Evolutionary conservation across 495 filamentous ascomycete genomes (phyloP).

Genomic region (Xylaria acuta): DNA sequence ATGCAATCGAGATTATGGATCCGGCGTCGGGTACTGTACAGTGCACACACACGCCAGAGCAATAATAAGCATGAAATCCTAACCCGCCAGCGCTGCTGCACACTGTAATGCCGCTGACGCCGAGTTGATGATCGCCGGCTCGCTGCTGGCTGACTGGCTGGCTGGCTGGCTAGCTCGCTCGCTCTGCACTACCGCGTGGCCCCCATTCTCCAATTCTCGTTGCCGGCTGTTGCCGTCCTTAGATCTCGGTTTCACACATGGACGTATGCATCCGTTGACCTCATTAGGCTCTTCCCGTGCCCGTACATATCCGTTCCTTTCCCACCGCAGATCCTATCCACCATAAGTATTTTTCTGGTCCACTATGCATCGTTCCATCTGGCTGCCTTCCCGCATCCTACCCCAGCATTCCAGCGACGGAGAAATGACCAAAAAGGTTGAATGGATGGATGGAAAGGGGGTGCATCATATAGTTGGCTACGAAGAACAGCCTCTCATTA

Average conservation of each 20-base stretch:
- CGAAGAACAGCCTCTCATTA: neutral
- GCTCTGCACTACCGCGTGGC: conserved; percentile 12
- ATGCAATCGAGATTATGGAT: conserved; percentile 14
- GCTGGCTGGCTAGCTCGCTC: conserved; percentile 9
- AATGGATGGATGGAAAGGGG: neutral
- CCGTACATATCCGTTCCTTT: conserved; percentile 29
- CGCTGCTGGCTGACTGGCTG: conserved; percentile 7
- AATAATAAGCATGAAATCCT: conserved; percentile 17
- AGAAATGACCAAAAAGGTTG: neutral
- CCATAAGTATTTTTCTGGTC: conserved; percentile 18
- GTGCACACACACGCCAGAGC: neutral
- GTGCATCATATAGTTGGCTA: neutral
- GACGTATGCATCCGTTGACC: conserved; percentile 29
- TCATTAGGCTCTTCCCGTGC: conserved; percentile 31
- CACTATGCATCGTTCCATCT: conserved; percentile 25
- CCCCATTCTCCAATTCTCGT: conserved; percentile 11
- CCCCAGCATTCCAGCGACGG: conserved; percentile 14
- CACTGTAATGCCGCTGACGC: conserved; percentile 25
- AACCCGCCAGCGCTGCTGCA: conserved; percentile 27
- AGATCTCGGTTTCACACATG: conserved; percentile 32
- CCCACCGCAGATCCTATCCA: conserved; percentile 29
- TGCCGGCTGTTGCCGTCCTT: conserved; percentile 27
- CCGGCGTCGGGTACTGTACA: conserved; percentile 21
- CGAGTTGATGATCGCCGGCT: conserved; percentile 16
- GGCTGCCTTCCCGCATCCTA: conserved; percentile 28